Evolutionary conservation across 306 rosid genomes (phyloP), one percentile per base, ranked within the genome.

Genomic region (Styphnolobium japonicum): DNA sequence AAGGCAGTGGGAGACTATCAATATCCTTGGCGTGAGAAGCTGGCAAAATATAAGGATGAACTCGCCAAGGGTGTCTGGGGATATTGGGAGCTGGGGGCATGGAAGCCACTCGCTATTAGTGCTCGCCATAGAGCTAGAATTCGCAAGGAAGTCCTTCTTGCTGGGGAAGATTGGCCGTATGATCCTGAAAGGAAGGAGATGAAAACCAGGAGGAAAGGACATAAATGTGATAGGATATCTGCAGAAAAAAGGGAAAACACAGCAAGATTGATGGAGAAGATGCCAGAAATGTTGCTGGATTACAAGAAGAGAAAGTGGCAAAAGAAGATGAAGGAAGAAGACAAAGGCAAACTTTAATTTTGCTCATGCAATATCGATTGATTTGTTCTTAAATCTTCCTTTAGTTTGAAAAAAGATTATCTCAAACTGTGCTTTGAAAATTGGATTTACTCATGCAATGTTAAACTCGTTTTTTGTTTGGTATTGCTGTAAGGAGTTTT

Each of bases 271-370:
- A 94, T 92, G 97, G 93, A 87, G 71, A 91, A 92, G 90, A 90
- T 94, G 97, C 97, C 94, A 0, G 85, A 86, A 3, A 89, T 92
- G 97, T 83, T 94, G 82, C 84, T 85, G 45, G 89, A 86, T 25
- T 85, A 80, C 89, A 94, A 92, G 93, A 94, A 90, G 89, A 96
- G 92, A 67, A 83, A 57, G 82, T 90, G 98, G 98, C 93, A 83
- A 86, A 92, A 92, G 90, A 92, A 89, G 96, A 94, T 94, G 97
- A 92, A 94, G 88, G 97, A 92, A 78, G 98, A 92, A 83, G 94
- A 92, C 84, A 94, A 94, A 89, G 74, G 27, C 45, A 92, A 89
- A 36, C 49, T 11, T 43, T 87, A 72, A 81, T 73, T 71, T 67
- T 58, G 15, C 58, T 71, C 25, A 6, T 45, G 18, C 56, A 57